phyloP scores from a whole-genome alignment of 148 eudicot species.

The Simmondsia chinensis region DNA sequence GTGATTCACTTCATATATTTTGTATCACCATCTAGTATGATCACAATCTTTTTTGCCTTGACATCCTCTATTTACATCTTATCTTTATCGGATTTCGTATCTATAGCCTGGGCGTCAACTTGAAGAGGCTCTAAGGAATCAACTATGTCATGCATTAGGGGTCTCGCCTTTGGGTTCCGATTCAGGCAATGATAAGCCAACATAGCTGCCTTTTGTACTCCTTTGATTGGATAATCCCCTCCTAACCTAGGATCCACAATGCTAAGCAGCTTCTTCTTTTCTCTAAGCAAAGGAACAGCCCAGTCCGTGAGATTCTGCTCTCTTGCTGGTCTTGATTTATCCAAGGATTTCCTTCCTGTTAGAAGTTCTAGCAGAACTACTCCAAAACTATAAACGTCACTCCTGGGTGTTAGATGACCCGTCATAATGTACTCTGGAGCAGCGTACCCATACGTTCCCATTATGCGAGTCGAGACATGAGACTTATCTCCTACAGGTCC shows the following conservation, averaged over 20 bases:
- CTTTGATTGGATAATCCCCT: constrained; percentile 70
- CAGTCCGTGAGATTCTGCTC: constrained; percentile 84
- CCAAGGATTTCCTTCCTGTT: constrained; percentile 76
- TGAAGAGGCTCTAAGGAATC: constrained; percentile 85
- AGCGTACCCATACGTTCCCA: constrained; percentile 93
- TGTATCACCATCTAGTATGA: too few species aligned
- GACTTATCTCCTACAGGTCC: constrained; percentile 94
- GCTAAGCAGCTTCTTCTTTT: constrained; percentile 63
- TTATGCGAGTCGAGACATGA: constrained; percentile 88
- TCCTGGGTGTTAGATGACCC: constrained; percentile 78
- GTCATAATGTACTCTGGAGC: constrained; percentile 97
- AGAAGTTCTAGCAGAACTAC: constrained; percentile 81
- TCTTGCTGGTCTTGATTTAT: constrained; percentile 64
- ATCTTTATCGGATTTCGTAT: too few species aligned
- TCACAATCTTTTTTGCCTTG: too few species aligned
- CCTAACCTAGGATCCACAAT: constrained; percentile 63
- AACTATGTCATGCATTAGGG: constrained; percentile 80
- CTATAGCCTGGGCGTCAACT: too few species aligned
- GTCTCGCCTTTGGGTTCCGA: constrained; percentile 84
- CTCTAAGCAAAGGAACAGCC: constrained; percentile 72
- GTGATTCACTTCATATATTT: too few species aligned
- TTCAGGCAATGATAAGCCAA: constrained; percentile 79
- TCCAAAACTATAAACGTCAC: constrained; percentile 86
- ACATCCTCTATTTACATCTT: too few species aligned
- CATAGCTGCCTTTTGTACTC: constrained; percentile 80